Percentiles rank a stretch among this genome's conserved stretches.
These are phyloP conservation scores for Aspergillus tubingensis DNA, from an alignment of 2,329 filamentous ascomycete genomes.

Conservation along the genomic window DNA sequence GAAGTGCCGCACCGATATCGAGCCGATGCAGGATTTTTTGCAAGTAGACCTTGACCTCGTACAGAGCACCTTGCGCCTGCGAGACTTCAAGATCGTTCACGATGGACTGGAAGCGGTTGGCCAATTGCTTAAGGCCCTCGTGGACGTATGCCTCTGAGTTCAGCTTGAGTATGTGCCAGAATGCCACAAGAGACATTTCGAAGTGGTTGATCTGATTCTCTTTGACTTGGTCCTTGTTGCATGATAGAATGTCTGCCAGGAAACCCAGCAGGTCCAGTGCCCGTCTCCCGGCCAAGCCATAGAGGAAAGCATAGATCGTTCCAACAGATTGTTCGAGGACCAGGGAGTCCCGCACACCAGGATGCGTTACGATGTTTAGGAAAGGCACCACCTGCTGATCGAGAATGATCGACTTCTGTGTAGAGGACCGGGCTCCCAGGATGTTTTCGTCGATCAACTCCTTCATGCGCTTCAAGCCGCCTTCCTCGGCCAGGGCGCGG, in stretches of 20 bases:
- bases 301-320: constrained; percentile 50
- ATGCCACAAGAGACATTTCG: constrained; percentile 26
- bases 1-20: constrained; percentile 20
- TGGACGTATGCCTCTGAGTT: constrained; percentile 41
- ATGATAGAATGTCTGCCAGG: constrained; percentile 23
- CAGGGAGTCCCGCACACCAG: constrained; percentile 44
- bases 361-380: constrained; percentile 44
- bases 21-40: constrained; percentile 24
- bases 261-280: constrained; percentile 39
- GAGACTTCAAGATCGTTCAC: constrained; percentile 15
- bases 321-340: constrained; percentile 45
- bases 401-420: constrained; percentile 21
- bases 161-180: constrained; percentile 36
- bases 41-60: constrained; percentile 17
- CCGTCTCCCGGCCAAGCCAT: constrained; percentile 42
- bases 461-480: constrained; percentile 31
- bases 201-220: constrained; percentile 14
- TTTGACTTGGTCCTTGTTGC: background rate
- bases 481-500: constrained; percentile 30
- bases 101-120: constrained; percentile 20
- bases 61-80: constrained; percentile 12
- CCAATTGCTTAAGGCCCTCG: constrained; percentile 23
- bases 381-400: constrained; percentile 42
- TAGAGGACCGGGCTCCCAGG: background rate
- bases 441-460: constrained; percentile 22